Percentiles rank a stretch among this genome's conserved stretches.
Conservation (phyloP, 805 yeast species). For the Metschnikowia gelsemii region DNA sequence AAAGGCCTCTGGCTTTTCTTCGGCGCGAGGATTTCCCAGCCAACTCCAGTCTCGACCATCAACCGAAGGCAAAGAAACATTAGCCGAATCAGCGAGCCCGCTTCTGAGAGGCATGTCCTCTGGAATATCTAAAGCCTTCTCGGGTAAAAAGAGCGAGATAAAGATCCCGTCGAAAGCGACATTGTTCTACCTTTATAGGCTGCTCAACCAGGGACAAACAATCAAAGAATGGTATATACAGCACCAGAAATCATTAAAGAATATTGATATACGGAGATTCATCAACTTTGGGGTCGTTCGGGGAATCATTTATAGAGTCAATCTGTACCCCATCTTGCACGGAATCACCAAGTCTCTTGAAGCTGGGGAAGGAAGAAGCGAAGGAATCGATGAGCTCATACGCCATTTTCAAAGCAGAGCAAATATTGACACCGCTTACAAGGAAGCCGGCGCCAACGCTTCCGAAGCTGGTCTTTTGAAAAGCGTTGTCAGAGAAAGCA, state of each 20-base stretch:
- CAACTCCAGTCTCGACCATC: not conserved
- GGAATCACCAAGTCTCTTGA: slow-evolving; percentile 41
- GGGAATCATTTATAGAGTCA: slow-evolving; percentile 78
- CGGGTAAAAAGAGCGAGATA: slow-evolving; percentile 8
- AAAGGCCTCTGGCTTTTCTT: not conserved
- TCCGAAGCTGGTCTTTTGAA: slow-evolving; percentile 12
- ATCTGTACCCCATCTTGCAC: slow-evolving; percentile 66
- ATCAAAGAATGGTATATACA: slow-evolving; percentile 80
- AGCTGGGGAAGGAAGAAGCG: slow-evolving; percentile 13
- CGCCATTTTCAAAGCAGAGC: slow-evolving; percentile 12
- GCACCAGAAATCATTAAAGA: slow-evolving; percentile 53
- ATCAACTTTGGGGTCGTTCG: slow-evolving; percentile 82
- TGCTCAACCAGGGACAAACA: slow-evolving; percentile 74
- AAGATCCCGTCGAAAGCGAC: slow-evolving; percentile 60
- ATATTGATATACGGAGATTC: slow-evolving; percentile 81
- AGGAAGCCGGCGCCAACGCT: not conserved
- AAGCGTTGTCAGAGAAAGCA: slow-evolving; percentile 19
- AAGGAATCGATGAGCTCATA: slow-evolving; percentile 14
- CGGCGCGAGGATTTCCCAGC: slow-evolving; percentile 2
- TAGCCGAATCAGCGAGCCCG: slow-evolving; percentile 15
- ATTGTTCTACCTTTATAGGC: slow-evolving; percentile 70
- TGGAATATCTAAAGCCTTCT: not conserved
- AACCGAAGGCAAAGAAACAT: not conserved
- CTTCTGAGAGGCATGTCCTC: slow-evolving; percentile 9
- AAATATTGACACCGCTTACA: slow-evolving; percentile 2